These are phyloP conservation scores for Thelonectria olida DNA, from an alignment of 2,329 filamentous ascomycete species.

Conservation along the genomic window DNA sequence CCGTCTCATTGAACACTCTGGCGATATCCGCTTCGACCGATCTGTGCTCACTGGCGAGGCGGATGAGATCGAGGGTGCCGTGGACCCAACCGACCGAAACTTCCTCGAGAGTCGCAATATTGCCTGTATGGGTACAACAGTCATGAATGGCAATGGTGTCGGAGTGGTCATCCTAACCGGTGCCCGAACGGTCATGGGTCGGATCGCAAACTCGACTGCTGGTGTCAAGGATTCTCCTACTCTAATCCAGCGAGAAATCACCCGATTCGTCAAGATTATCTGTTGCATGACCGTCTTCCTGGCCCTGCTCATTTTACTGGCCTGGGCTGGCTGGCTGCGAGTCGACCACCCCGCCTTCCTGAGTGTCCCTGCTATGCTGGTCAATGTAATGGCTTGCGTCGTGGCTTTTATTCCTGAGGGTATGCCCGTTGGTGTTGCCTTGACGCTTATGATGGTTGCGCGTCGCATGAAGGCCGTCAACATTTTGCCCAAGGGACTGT, in stretches of 20 bases:
- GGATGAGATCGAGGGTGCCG: constrained; percentile 51
- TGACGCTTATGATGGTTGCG: constrained; percentile 55
- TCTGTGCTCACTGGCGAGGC: constrained; percentile 54
- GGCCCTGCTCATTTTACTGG: constrained; percentile 53
- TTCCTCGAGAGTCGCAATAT: constrained; percentile 55
- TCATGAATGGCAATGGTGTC: constrained; percentile 51
- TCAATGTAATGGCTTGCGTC: constrained; percentile 56
- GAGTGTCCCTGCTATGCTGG: constrained; percentile 54
- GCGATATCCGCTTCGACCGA: constrained; percentile 53
- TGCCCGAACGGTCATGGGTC: constrained; percentile 51
- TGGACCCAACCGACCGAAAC: constrained; percentile 51
- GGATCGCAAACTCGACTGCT: constrained; percentile 50
- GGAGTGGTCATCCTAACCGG: constrained; percentile 54
- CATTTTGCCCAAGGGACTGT: constrained; percentile 52
- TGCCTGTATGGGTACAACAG: constrained; percentile 53
- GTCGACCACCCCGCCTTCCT: constrained; percentile 49
- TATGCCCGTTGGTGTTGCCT: constrained; percentile 50
- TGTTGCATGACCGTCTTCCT: constrained; percentile 49
- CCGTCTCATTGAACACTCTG: constrained; percentile 52
- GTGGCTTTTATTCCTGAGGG: constrained; percentile 53
- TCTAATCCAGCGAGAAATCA: constrained; percentile 53
- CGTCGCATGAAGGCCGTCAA: constrained; percentile 53
- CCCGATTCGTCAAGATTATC: constrained; percentile 55
- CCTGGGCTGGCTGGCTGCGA: constrained; percentile 54
- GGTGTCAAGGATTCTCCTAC: constrained; percentile 49